phyloP scores from a whole-genome alignment of 176 grass and related monocot species.

The Phyllostachys edulis region DNA sequence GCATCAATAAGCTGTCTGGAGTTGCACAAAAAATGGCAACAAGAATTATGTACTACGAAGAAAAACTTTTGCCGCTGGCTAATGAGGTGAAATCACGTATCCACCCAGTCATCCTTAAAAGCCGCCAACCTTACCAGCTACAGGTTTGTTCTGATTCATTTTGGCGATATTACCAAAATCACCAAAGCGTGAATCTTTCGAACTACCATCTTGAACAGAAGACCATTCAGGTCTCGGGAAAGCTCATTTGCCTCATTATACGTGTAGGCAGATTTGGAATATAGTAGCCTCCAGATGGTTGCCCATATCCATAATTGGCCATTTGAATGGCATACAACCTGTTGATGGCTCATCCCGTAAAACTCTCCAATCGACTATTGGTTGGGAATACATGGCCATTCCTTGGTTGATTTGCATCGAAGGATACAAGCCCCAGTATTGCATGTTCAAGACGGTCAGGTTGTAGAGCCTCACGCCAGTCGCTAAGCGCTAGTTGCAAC shows the following conservation, averaged over 20 bases:
- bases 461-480: slow-evolving; percentile 37
- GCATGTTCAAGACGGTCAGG: slow-evolving; percentile 7
- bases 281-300: slow-evolving; percentile 44
- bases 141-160: slow-evolving; percentile 75
- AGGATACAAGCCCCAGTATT: slow-evolving; percentile 25
- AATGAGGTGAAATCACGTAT: slow-evolving; percentile 22
- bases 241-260: slow-evolving; percentile 67
- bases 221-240: slow-evolving; percentile 60
- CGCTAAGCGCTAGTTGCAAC: not conserved
- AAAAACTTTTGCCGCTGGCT: slow-evolving; percentile 2
- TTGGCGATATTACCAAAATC: slow-evolving; percentile 89
- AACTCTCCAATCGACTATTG: slow-evolving; percentile 29
- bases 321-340: slow-evolving; percentile 64
- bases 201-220: slow-evolving; percentile 46
- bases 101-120: slow-evolving; percentile 28
- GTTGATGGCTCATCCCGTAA: slow-evolving; percentile 47
- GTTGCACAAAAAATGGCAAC: slow-evolving; percentile 22
- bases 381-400: slow-evolving; percentile 45
- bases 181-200: slow-evolving; percentile 68
- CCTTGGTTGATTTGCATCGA: slow-evolving; percentile 47
- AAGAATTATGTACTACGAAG: slow-evolving; percentile 23
- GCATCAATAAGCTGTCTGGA: slow-evolving; percentile 12
- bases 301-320: slow-evolving; percentile 48
- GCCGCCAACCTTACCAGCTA: slow-evolving; percentile 49
- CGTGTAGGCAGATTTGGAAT: slow-evolving; percentile 45